These are phyloP conservation scores for Xylaria cubensis DNA, from an alignment of 495 filamentous ascomycete species.

Conservation along the genomic window DNA sequence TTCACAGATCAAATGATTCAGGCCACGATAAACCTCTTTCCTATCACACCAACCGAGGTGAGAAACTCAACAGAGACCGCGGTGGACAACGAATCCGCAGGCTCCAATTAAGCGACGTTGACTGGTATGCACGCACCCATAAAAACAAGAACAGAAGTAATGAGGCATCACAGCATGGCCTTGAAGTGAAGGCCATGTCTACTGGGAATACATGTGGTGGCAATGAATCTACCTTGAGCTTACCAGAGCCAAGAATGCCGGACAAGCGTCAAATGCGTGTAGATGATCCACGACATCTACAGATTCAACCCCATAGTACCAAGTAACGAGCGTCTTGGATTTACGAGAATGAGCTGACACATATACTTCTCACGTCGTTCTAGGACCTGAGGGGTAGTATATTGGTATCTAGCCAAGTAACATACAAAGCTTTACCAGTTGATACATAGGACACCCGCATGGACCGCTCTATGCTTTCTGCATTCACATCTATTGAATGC, in stretches of 20 bases:
- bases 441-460: conserved; percentile 1
- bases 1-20: conserved; percentile 49
- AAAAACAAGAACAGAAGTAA: conserved; percentile 27
- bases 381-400: conserved; percentile 27
- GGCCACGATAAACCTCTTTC: conserved; percentile 55
- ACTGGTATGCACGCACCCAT: conserved; percentile 74
- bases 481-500: conserved; percentile 5
- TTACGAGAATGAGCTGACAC: conserved; percentile 23
- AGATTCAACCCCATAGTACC: conserved; percentile 22
- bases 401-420: conserved; percentile 17
- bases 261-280: conserved; percentile 39
- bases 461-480: not conserved
- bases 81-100: conserved; percentile 85
- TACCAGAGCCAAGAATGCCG: conserved; percentile 29
- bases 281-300: conserved; percentile 26
- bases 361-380: conserved; percentile 10
- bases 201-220: conserved; percentile 10
- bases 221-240: conserved; percentile 29
- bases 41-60: conserved; percentile 59
- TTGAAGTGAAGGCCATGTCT: conserved; percentile 21
- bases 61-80: conserved; percentile 72
- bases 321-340: conserved; percentile 18
- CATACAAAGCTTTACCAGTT: conserved; percentile 12
- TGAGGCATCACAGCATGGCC: conserved; percentile 21
- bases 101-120: conserved; percentile 93